Base-by-base conservation (phyloP, 2,329 filamentous ascomycete genomes). In the Ceratocystis cacaofunesta region DNA sequence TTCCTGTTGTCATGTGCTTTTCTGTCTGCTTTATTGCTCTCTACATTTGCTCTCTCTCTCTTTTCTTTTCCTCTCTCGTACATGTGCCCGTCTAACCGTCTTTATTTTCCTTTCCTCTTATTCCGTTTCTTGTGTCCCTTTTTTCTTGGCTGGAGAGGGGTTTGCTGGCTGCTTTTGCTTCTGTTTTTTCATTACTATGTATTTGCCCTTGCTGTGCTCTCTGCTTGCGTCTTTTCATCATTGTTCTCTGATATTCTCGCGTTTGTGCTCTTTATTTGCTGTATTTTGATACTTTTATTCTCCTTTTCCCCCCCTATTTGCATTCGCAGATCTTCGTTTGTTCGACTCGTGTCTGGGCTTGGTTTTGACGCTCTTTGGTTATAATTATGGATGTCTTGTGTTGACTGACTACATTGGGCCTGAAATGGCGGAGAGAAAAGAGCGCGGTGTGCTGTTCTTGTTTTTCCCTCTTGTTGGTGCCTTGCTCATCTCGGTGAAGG, bases 261-360 rank as follows among this genome's bases (percentile, higher is more conserved):
- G n/a, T n/a, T 17, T 64, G 10, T 48, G 52, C 36, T 55, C 19
- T 28, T 63, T 55, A 55, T 69, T 67, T 68, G 69, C 68, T 65
- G 60, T 67, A 30, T 19, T 36, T 30, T 52, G 65, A 69, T 58
- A 68, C 67, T 68, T 70, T 52, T 43, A 32, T 8, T 57, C 50
- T 46, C 60, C 25, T 55, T 61, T 58, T 17, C n/a, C 55, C 61
- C 61, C 69, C 69, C 58, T 60, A 41, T 41, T 41, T 41, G 36
- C 36, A 41, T 41, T 41, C 36, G 36, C 57, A 15, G 69, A 63
- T 63, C 65, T 66, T 68, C 68, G 68, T 65, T 66, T 50, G 69
- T 66, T 66, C 68, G 66, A 19, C 19, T 62, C 50, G 2, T 65
- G 28, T 41, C 46, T 28, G 50, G 58, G 30, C 7, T 46, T 12